Evolutionary conservation across 2,329 filamentous ascomycete genomes (phyloP), one percentile per base, ranked within the genome.

Genomic region (Metarhizium robertsii): DNA sequence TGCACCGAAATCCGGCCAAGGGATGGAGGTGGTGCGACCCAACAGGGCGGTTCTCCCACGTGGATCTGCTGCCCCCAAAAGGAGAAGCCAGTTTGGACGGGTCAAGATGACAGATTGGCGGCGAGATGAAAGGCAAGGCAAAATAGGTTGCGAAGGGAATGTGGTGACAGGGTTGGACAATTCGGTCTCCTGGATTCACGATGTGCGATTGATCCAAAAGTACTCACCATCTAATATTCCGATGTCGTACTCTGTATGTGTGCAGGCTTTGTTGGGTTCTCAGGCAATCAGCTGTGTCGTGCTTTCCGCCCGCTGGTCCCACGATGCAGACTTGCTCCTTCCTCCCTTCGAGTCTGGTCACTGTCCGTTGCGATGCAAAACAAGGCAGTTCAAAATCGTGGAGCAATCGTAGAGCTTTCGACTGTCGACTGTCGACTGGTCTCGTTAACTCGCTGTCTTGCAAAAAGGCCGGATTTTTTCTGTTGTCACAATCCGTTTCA

Each of bases 21-120:
- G 47, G 40, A 50, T 46, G 45, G 46, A 43, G 38, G 52, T 56
- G 50, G 54, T 58, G 52, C 45, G 43, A 58, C 54, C 54, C 52
- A 42, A 45, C 57, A 38, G 32, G 52, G n/a, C 48, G 54, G 49
- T 54, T 56, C 34, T 47, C 54, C 49, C 54, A 54, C 54, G 48
- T 56, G 54, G 54, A 54, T 49, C 32, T n/a, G 47, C 30, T n/a
- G 47, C 30, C 49, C 6, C 47, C 20, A 25, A 30, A 50, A 25
- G 25, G 13, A 10, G 45, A 48, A 48, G 20, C 45, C 20, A 48
- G 25, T 10, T 40, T 30, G 45, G 25, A 48, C 25, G 25, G 25
- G 25, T 30, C 45, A 48, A 30, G 14, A 16, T 48, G 20, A 48
- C 45, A 48, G 45, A 30, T 25, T 11, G 8, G 45, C 25, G 45